Base-by-base conservation (phyloP, 2,329 filamentous ascomycete species). In the Sporothrix brunneoviolacea region DNA sequence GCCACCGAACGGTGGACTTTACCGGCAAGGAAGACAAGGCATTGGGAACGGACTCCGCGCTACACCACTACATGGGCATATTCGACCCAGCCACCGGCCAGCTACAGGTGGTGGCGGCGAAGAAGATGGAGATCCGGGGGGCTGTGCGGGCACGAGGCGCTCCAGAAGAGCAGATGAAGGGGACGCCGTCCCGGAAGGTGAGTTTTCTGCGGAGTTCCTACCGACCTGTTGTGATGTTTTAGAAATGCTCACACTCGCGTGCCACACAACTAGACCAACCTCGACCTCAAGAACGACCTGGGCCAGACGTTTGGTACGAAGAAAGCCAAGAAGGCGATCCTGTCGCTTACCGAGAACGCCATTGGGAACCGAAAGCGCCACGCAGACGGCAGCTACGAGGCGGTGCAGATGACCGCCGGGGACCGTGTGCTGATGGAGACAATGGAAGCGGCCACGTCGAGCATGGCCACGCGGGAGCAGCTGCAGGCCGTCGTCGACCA, bases 221-320 rank as follows among this genome's bases (percentile, higher is more conserved):
- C n/a, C n/a, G n/a, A n/a, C n/a, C n/a, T n/a, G n/a, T n/a, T n/a
- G n/a, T n/a, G n/a, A n/a, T n/a, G n/a, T n/a, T n/a, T n/a, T n/a
- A n/a, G n/a, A n/a, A n/a, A 12, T 16, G 33, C 43, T 48, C 33
- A 51, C 24, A 10, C 24, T 28, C 24, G 10, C 24, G 24, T 3
- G 15, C 33, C 16, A 5, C 8, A 9, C 19, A 16, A 15, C 52
- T n/a, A 83, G 80, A 77, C 71, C 39, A 77, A 76, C 60, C 70
- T 76, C 59, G 78, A 84, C 24, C 77, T 79, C 62, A 80, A 79
- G 58, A 83, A 82, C 59, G 79, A 83, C 2, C 80, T 94, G 12
- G 86, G 86, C 36, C 77, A 86, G 59, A 82, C 84, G 28, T 94
- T 94, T 61, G 88, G 88, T 64, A 91, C 87, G 22, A 90, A 88